A percentile compares a stretch with the other conserved stretches of the same genome.
Evolutionary conservation across 2,329 filamentous ascomycete species (phyloP).

Genomic region (Nigrospora osmanthi): DNA sequence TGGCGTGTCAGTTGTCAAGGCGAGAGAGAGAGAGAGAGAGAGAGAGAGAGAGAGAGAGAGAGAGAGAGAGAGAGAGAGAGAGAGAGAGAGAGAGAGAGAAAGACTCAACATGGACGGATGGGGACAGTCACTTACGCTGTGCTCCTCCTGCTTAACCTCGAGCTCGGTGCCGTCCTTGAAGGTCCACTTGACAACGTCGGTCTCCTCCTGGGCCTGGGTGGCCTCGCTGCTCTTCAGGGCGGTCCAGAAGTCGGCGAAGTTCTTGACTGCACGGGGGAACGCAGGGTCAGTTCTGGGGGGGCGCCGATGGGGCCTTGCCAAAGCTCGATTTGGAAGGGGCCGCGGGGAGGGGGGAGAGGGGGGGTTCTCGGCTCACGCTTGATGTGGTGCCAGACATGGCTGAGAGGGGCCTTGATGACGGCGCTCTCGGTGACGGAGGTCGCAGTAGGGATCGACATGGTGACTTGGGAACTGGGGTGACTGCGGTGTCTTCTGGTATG

Average conservation of each 20-base stretch:
- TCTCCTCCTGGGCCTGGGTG: conserved; percentile 58
- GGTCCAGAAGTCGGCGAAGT: conserved; percentile 61
- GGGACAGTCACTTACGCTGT: conserved; percentile 50
- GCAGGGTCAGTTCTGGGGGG: background rate
- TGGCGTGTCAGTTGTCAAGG: background rate
- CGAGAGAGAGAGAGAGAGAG: no score
- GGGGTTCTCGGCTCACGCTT: conserved; percentile 37
- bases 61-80: no score
- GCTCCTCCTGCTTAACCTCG: conserved; percentile 71
- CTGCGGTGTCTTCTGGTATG: background rate
- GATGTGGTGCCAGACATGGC: conserved; percentile 65
- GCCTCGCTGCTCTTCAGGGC: conserved; percentile 53
- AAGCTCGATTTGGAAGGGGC: background rate
- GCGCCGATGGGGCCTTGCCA: background rate
- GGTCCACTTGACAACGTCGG: conserved; percentile 61
- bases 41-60: background rate
- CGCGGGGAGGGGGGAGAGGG: background rate
- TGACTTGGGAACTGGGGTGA: conserved; percentile 5
- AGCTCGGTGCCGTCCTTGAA: conserved; percentile 63
- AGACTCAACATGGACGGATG: no score
- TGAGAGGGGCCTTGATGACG: conserved; percentile 60
- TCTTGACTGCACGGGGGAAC: conserved; percentile 35
- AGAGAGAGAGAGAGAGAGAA: background rate
- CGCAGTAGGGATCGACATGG: conserved; percentile 53
- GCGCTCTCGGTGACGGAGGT: conserved; percentile 59